Evolutionary conservation across 306 rosid genomes (phyloP).

Genomic region (Cercis canadensis): DNA sequence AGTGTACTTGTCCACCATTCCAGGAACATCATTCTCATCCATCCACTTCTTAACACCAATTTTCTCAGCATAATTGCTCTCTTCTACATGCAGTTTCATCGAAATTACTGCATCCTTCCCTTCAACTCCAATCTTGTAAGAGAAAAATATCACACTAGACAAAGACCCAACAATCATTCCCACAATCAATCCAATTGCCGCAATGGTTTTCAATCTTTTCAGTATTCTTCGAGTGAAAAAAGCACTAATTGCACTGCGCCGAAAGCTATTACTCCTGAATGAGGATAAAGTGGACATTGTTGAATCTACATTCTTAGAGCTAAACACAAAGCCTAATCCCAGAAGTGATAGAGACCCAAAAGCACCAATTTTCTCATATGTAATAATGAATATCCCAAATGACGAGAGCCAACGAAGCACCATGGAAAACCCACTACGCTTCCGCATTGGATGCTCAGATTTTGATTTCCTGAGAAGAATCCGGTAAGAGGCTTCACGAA

Average conservation of each 20-base stretch:
- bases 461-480: conserved; percentile 62
- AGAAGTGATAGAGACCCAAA: conserved; percentile 65
- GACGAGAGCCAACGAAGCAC: conserved; percentile 77
- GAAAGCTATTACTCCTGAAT: conserved; percentile 71
- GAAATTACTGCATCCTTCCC: conserved; percentile 93
- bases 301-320: conserved; percentile 69
- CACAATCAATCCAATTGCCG: conserved; percentile 81
- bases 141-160: conserved; percentile 72
- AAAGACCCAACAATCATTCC: conserved; percentile 82
- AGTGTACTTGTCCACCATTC: conserved; percentile 80
- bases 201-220: conserved; percentile 69
- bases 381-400: conserved; percentile 73
- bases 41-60: conserved; percentile 88
- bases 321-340: conserved; percentile 69
- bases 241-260: conserved; percentile 66
- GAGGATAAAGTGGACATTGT: conserved; percentile 81
- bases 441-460: conserved; percentile 35
- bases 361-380: conserved; percentile 73
- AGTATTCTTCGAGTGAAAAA: conserved; percentile 72
- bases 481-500: conserved; percentile 57
- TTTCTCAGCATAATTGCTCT: conserved; percentile 85
- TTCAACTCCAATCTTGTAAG: conserved; percentile 92
- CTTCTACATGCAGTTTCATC: conserved; percentile 75
- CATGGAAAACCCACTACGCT: conserved; percentile 69
- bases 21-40: conserved; percentile 94